A percentile compares a stretch with the other conserved stretches of the same genome.
Evolutionary conservation across 2,329 filamentous ascomycete genomes (phyloP).

Genomic region (Fusarium sp.): DNA sequence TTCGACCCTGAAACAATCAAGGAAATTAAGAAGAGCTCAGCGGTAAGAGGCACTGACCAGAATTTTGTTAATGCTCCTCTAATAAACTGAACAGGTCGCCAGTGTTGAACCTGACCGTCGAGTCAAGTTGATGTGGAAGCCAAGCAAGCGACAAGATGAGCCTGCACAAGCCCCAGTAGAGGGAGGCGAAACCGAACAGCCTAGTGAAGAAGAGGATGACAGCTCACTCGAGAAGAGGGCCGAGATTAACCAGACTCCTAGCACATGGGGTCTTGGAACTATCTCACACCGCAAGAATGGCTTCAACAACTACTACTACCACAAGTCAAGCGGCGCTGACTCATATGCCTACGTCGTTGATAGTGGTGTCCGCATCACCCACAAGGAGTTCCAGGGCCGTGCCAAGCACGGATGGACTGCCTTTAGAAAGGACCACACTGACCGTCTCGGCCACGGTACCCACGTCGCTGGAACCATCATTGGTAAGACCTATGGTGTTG

Average conservation of each 20-base stretch:
- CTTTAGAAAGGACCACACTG: slow-evolving; percentile 42
- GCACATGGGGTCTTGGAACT: slow-evolving; percentile 49
- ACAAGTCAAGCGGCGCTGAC: slow-evolving; percentile 55
- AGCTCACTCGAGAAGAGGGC: slow-evolving; percentile 38
- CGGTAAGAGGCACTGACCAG: slow-evolving; percentile 48
- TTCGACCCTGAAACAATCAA: slow-evolving; percentile 56
- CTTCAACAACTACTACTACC: slow-evolving; percentile 58
- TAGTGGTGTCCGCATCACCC: slow-evolving; percentile 67
- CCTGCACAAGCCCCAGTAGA: neutral
- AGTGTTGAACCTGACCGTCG: slow-evolving; percentile 46
- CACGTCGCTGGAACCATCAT: slow-evolving; percentile 52
- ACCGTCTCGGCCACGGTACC: slow-evolving; percentile 57
- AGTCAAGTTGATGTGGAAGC: slow-evolving; percentile 40
- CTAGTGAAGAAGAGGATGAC: neutral
- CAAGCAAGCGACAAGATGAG: slow-evolving; percentile 14
- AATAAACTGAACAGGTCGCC: slow-evolving; percentile 40
- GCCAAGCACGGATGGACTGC: slow-evolving; percentile 51
- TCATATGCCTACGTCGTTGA: slow-evolving; percentile 73
- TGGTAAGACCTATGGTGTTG: slow-evolving; percentile 53
- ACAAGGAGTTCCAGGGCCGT: slow-evolving; percentile 65
- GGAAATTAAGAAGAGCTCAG: slow-evolving; percentile 54
- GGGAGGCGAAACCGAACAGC: neutral
- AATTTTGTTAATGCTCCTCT: neutral
- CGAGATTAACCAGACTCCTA: slow-evolving; percentile 44
- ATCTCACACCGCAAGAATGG: slow-evolving; percentile 48